Evolutionary conservation across 495 filamentous ascomycete genomes (phyloP).

Genomic region (Symbiotaphrina buchneri): DNA sequence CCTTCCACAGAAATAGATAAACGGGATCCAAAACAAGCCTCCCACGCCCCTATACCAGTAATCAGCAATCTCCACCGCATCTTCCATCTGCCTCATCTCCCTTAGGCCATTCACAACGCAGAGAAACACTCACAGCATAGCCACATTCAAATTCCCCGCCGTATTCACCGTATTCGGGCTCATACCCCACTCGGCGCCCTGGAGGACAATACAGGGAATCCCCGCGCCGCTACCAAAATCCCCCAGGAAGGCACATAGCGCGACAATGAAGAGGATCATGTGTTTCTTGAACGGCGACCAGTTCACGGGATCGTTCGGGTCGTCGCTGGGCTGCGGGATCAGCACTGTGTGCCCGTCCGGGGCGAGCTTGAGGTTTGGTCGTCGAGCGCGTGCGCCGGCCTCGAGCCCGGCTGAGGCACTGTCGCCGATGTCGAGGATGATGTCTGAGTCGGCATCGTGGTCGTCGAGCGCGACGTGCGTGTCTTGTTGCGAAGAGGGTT

Average conservation of each 20-base stretch:
- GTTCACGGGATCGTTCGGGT: constrained; percentile 9
- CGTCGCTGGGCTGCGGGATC: too few relatives aligned
- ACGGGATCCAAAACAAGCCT: too few relatives aligned
- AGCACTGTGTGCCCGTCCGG: constrained; percentile 8
- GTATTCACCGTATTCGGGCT: constrained; percentile 16
- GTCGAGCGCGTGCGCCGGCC: too few relatives aligned
- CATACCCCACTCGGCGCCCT: constrained; percentile 24
- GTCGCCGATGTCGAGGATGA: too few relatives aligned
- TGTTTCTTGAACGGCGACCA: constrained; percentile 11
- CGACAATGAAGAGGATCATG: constrained; percentile 4
- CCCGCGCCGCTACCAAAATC: constrained; percentile 26
- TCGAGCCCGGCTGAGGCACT: too few relatives aligned
- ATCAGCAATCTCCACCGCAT: constrained; percentile 1
- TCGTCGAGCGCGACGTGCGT: too few relatives aligned
- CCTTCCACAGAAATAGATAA: too few relatives aligned
- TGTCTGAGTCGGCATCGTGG: too few relatives aligned
- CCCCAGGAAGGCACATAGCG: constrained; percentile 8
- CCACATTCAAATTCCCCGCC: constrained; percentile 26
- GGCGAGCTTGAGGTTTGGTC: too few relatives aligned
- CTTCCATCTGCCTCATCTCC: not conserved
- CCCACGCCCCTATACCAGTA: too few relatives aligned
- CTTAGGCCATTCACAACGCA: constrained; percentile 22
- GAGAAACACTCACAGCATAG: constrained; percentile 24
- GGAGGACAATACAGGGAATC: constrained; percentile 21
- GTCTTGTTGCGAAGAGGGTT: too few relatives aligned